phyloP scores from a whole-genome alignment of 257 asterid genomes.

The Solanum bulbocastanum region DNA sequence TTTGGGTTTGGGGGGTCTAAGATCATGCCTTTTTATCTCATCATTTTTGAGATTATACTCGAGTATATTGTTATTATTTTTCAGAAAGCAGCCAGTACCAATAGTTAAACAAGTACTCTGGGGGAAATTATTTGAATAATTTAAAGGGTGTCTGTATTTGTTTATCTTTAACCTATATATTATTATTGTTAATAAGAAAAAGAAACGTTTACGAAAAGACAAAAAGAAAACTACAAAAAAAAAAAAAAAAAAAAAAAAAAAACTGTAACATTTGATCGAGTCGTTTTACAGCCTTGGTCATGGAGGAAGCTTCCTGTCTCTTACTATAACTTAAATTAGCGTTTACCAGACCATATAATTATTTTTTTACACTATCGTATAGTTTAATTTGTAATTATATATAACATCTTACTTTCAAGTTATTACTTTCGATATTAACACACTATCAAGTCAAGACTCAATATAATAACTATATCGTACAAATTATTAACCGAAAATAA shows the following conservation, averaged over 20 bases:
- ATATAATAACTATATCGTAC: not conserved
- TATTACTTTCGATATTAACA: not conserved
- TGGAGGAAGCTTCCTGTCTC: slow-evolving; percentile 18
- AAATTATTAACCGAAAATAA: not conserved
- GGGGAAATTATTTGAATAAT: not conserved
- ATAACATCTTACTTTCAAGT: not conserved
- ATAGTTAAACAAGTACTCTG: not conserved
- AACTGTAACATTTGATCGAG: not conserved
- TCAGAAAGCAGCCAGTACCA: not conserved
- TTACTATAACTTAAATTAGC: not conserved
- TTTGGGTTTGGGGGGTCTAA: slow-evolving; percentile 59
- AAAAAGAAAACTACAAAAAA: slow-evolving; percentile 23
- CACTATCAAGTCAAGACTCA: not conserved
- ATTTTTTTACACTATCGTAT: not conserved
- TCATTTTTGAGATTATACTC: not conserved
- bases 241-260: not conserved
- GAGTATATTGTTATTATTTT: not conserved
- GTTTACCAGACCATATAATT: not conserved
- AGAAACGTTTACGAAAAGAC: slow-evolving; percentile 1
- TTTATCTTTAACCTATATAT: not conserved
- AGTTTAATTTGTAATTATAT: not conserved
- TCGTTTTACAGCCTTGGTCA: not conserved
- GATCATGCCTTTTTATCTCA: slow-evolving; percentile 17
- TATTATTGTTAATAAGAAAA: not conserved
- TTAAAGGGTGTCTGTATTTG: not conserved